phyloP scores from a whole-genome alignment of 495 filamentous ascomycete genomes.

The Xeromyces bisporus region DNA sequence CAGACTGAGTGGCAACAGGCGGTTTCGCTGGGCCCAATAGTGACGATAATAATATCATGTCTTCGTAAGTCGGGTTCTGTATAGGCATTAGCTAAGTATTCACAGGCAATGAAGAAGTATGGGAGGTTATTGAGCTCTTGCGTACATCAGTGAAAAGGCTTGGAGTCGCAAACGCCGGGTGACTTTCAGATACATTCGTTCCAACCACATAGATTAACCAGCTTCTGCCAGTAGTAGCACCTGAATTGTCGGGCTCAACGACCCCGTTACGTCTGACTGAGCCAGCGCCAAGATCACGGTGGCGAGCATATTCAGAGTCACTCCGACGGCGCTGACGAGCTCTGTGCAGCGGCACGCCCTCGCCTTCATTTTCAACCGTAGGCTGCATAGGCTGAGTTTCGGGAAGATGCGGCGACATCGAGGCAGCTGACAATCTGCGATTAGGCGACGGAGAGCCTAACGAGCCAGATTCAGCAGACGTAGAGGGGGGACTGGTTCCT shows the following conservation, averaged over 20 bases:
- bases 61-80: constrained; percentile 60
- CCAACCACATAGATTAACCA: constrained; percentile 73
- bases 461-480: constrained; percentile 46
- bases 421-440: constrained; percentile 36
- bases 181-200: constrained; percentile 58
- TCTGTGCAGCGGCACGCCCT: constrained; percentile 11
- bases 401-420: constrained; percentile 22
- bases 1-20: constrained; percentile 50
- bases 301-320: constrained; percentile 44
- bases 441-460: constrained; percentile 40
- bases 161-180: constrained; percentile 59
- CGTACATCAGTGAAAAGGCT: constrained; percentile 60
- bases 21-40: constrained; percentile 59
- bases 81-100: too few relatives aligned
- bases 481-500: constrained; percentile 49
- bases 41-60: constrained; percentile 59
- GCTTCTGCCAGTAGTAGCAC: constrained; percentile 37
- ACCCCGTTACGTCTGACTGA: constrained; percentile 48
- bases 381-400: constrained; percentile 19
- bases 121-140: too few relatives aligned
- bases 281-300: constrained; percentile 43
- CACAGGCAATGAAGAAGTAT: too few relatives aligned
- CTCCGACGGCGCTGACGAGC: constrained; percentile 40
- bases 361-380: constrained; percentile 14
- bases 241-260: constrained; percentile 43